A percentile compares a stretch with the other conserved stretches of the same genome.
Evolutionary conservation across 2,329 filamentous ascomycete genomes (phyloP).

Genomic region (Elsinoe perseae): DNA sequence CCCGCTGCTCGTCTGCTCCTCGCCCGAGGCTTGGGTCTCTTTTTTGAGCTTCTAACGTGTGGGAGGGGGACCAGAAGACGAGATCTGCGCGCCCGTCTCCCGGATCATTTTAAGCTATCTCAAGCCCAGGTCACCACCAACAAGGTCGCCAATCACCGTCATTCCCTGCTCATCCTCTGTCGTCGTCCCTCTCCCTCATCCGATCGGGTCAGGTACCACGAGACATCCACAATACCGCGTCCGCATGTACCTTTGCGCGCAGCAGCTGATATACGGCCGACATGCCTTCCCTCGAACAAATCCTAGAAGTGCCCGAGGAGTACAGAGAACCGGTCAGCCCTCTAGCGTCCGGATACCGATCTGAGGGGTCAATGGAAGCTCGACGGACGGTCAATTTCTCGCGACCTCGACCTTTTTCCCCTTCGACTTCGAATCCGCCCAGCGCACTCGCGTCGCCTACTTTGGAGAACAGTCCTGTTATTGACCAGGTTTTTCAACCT

Average conservation of each 20-base stretch:
- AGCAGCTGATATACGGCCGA: not conserved
- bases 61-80: not conserved
- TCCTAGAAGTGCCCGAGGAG: slow-evolving; percentile 10
- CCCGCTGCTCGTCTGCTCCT: not conserved
- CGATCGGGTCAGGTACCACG: slow-evolving; percentile 7
- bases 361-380: slow-evolving; percentile 3
- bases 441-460: slow-evolving; percentile 8
- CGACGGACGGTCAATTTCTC: slow-evolving; percentile 25
- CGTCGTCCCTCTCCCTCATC: not conserved
- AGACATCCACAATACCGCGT: not conserved
- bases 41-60: not conserved
- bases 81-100: slow-evolving; percentile 8
- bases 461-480: slow-evolving; percentile 10
- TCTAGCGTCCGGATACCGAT: slow-evolving; percentile 16
- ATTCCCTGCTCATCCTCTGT: slow-evolving; percentile 5
- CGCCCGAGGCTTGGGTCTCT: slow-evolving; percentile 5
- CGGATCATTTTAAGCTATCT: not conserved
- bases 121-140: not conserved
- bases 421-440: slow-evolving; percentile 9
- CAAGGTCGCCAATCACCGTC: slow-evolving; percentile 4
- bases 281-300: slow-evolving; percentile 13
- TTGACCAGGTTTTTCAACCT: slow-evolving; percentile 11
- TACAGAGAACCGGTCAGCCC: slow-evolving; percentile 4
- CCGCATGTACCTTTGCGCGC: not conserved
- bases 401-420: slow-evolving; percentile 19